Conservation (phyloP, 805 yeast species). For the Candida awuae region DNA sequence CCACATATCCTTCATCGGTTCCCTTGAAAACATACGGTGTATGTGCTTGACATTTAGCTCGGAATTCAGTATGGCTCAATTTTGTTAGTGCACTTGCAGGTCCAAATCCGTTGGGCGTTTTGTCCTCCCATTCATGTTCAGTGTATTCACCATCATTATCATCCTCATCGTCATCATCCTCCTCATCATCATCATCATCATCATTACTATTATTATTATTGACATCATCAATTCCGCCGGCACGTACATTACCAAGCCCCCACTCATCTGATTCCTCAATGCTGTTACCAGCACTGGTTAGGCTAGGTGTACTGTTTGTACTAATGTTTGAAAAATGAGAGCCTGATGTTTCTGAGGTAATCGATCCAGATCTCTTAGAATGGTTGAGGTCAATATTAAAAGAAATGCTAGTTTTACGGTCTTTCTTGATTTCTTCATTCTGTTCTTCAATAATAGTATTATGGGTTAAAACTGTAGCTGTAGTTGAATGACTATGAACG, state of each 20-base stretch:
- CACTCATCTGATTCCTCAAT: constrained; percentile 10
- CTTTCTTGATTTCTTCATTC: constrained; percentile 14
- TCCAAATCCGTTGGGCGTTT: constrained; percentile 7
- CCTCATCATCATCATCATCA: constrained; percentile 2
- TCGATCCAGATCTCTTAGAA: constrained; percentile 20
- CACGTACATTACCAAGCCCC: constrained; percentile 6
- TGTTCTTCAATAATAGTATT: constrained; percentile 1
- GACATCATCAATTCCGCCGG: constrained; percentile 8
- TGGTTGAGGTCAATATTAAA: constrained; percentile 16
- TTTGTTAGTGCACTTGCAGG: constrained; percentile 2
- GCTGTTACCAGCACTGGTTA: neutral
- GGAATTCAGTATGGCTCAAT: constrained; percentile 4
- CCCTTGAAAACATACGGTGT: constrained; percentile 15
- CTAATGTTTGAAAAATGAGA: constrained; percentile 3
- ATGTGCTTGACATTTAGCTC: constrained; percentile 11
- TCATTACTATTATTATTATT: constrained; percentile 2
- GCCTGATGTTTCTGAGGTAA: constrained; percentile 15
- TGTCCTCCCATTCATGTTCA: constrained; percentile 15
- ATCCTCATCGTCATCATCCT: constrained; percentile 7
- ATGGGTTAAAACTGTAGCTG: constrained; percentile 11
- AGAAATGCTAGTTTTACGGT: constrained; percentile 24
- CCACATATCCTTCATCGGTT: constrained; percentile 1
- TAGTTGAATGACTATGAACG: constrained; percentile 13
- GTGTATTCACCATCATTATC: constrained; percentile 12
- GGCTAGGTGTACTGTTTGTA: constrained; percentile 5